Base-by-base conservation (phyloP, 2,329 filamentous ascomycete species). In the Hymenoscyphus albidus region DNA sequence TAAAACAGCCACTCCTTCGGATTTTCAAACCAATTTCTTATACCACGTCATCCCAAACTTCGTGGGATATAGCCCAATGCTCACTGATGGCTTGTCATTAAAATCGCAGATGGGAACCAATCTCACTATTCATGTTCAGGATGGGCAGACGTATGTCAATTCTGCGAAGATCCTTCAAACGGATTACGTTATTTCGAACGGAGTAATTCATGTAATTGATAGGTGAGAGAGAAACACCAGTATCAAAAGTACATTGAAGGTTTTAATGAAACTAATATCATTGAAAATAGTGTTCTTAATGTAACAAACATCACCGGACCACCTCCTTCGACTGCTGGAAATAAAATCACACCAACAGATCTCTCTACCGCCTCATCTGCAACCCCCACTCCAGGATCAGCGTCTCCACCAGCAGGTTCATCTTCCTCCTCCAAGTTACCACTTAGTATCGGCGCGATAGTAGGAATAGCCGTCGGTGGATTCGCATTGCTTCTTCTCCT, bases 21-120 rank as follows among this genome's bases (percentile, higher is more conserved):
- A 84, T 14, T 78, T 89, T 1, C 74, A 79, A 1, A 74, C 74
- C 35, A 80, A 90, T 60, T 79, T 91, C 40, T 76, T 80, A 32
- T 91, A 91, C 76, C 88, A 92, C 73, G 80, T 90, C 61, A 76
- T 91, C 56, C 79, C 80, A 57, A 81, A 81, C 57, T 79, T 79
- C 9, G 80, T 87, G 1, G 78, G 77, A 62, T 89, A 88, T 76
- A 83, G 80, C 59, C 74, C 78, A 5, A 67, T 70, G 4, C 77
- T 84, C 18, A 69, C 69, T 31, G 78, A 81, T 68, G 78, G 79
- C 56, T 64, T 63, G 35, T 73, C 27, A 10, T 69, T 77, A 44
- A 71, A 70, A 13, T 78, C 79, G 3, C 73, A 81, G 4, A 78
- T 85, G 67, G 82, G 85, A 40, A 79, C 80, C 13, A 76, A 77